phyloP scores from a whole-genome alignment of 805 yeast species.

The Kuraishia cidri region DNA sequence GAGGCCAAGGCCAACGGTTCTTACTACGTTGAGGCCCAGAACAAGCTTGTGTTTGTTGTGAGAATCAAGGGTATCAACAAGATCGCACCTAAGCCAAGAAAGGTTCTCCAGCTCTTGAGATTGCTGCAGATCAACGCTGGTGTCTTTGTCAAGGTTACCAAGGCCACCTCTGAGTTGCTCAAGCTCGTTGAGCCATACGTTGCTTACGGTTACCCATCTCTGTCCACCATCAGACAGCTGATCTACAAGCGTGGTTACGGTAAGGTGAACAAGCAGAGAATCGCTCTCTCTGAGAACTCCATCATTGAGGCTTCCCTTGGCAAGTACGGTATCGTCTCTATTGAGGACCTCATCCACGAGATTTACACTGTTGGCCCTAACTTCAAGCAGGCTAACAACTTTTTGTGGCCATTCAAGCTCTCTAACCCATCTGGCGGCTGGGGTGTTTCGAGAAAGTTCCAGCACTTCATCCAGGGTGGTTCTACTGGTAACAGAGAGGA shows the following conservation, averaged over 20 bases:
- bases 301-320: constrained; percentile 85
- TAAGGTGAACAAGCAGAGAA: constrained; percentile 94
- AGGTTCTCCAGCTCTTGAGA: constrained; percentile 91
- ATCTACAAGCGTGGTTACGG: constrained; percentile 98
- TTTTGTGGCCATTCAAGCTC: constrained; percentile 96
- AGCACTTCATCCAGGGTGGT: constrained; percentile 97
- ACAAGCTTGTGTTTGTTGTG: constrained; percentile 88
- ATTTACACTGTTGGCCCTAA: constrained; percentile 94
- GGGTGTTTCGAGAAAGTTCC: constrained; percentile 95
- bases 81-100: constrained; percentile 99
- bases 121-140: constrained; percentile 91
- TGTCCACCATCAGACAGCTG: constrained; percentile 86
- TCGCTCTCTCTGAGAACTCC: constrained; percentile 79
- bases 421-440: constrained; percentile 97
- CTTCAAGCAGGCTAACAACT: constrained; percentile 98
- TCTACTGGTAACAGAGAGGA: constrained; percentile 98
- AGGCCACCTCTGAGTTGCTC: constrained; percentile 89
- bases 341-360: constrained; percentile 95
- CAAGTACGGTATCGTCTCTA: constrained; percentile 84
- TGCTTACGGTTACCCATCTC: constrained; percentile 96
- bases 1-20: constrained; percentile 91
- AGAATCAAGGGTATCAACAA: constrained; percentile 99
- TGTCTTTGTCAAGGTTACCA: constrained; percentile 91
- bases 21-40: constrained; percentile 92
- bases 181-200: constrained; percentile 94